phyloP scores from a whole-genome alignment of 75 land plant genomes.

The Pinus taeda region DNA sequence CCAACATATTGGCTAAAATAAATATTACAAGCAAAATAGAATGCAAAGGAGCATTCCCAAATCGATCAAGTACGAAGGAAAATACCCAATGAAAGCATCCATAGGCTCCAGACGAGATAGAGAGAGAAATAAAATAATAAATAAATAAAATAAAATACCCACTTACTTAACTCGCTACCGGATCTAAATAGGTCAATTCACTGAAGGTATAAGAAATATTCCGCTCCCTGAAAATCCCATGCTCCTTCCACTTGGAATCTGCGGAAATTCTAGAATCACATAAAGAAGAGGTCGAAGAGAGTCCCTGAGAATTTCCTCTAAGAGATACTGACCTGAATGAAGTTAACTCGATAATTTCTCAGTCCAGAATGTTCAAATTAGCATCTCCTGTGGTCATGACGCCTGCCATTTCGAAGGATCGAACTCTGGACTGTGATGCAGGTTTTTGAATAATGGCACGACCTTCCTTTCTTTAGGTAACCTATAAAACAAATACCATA shows the following conservation, averaged over 20 bases:
- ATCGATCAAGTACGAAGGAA: not conserved
- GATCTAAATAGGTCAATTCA: slow-evolving; percentile 72
- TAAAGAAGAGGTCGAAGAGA: slow-evolving; percentile 2
- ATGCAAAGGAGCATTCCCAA: not conserved
- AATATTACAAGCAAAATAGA: not conserved
- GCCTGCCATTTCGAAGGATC: not conserved
- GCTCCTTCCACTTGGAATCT: slow-evolving; percentile 3
- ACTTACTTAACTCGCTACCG: slow-evolving; percentile 61
- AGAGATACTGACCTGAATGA: not conserved
- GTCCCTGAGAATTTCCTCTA: not conserved
- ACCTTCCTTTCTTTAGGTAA: too few relatives aligned
- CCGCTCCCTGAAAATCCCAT: not conserved
- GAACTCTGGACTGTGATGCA: too few relatives aligned
- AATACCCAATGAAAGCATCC: not conserved
- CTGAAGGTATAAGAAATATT: slow-evolving; percentile 50
- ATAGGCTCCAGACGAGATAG: not conserved
- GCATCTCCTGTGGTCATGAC: not conserved
- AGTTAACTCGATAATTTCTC: not conserved
- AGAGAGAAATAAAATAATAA: too few relatives aligned
- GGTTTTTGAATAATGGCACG: too few relatives aligned
- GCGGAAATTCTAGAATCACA: not conserved
- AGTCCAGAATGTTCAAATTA: not conserved
- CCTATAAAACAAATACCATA: too few relatives aligned
- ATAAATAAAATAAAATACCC: not conserved
- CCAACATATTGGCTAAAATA: not conserved